Evolutionary conservation across 2,329 filamentous ascomycete species (phyloP).

Genomic region (Diaporthe batatas): DNA sequence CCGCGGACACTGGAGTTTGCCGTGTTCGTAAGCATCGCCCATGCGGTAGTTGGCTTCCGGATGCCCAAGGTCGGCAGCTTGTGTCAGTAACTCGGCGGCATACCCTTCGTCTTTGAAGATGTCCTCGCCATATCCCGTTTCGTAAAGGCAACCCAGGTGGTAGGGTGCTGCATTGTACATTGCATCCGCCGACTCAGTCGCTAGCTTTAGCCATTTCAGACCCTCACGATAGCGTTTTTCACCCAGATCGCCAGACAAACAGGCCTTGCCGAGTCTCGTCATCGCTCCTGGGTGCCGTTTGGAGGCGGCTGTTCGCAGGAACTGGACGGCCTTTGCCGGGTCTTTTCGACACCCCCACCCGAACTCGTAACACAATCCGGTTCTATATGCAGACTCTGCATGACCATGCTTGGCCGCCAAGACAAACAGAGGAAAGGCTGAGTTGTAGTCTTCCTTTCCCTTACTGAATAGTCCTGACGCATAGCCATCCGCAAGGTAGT

Average conservation of each 20-base stretch:
- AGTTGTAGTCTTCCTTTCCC: conserved; percentile 90
- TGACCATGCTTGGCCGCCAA: conserved; percentile 97
- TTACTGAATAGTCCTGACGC: conserved; percentile 96
- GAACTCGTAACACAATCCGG: conserved; percentile 96
- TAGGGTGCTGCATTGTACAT: conserved; percentile 96
- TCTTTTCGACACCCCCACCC: conserved; percentile 96
- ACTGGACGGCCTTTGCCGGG: conserved; percentile 91
- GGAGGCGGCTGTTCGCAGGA: conserved; percentile 88
- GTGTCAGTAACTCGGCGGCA: conserved; percentile 92
- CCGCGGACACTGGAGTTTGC: conserved; percentile 85
- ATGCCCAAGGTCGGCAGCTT: conserved; percentile 92
- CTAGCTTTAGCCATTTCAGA: conserved; percentile 95
- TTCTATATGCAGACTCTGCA: conserved; percentile 93
- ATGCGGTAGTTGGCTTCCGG: conserved; percentile 87
- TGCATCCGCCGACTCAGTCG: conserved; percentile 86
- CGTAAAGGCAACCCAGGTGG: conserved; percentile 88
- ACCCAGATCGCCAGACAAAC: conserved; percentile 89
- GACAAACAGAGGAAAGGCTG: conserved; percentile 92
- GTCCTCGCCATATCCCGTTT: conserved; percentile 93
- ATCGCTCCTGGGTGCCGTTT: conserved; percentile 97
- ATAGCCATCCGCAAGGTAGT: conserved; percentile 95
- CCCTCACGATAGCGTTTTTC: conserved; percentile 90
- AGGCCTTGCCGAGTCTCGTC: conserved; percentile 91
- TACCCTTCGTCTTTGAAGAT: conserved; percentile 92
- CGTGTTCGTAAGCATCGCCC: conserved; percentile 98